Evolutionary conservation across 129 eudicot genomes (phyloP), one percentile per base, ranked within the genome.

Genomic region (Kitagawia praeruptora): DNA sequence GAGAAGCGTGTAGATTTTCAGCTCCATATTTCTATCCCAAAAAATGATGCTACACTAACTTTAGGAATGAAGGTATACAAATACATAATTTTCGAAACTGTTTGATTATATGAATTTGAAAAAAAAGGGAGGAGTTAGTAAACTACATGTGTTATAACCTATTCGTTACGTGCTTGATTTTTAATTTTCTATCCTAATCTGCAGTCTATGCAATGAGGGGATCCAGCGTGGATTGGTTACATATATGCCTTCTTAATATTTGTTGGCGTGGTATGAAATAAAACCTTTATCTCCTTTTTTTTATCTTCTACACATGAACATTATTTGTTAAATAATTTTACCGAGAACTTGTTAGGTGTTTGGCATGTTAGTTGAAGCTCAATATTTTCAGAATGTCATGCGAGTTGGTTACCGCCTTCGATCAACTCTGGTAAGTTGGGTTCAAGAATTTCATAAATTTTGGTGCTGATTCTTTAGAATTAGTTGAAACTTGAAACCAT

Each of bases 381-480:
- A 92, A 66, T 95, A 95, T 82, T 95, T 95, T 82, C 98, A 95
- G 81, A 95, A 95, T 84, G 98, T 95, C 82, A 95, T 92, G 98
- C 98, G 98, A 77, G 97, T 95, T 86, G 97, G 98, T 45, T 95
- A 83, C 83, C 88, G 97, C 39, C 91, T 95, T 40, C 87, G 98
- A 79, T 83, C 98, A 79, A 95, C 98, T 78, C 86, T 95, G 96
- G 98, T 95, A 91, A 86, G 64, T 58, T 77, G 28, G 18, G 51
- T 27, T 79, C 64, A 48, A 42, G 38, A 25, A 40, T 64, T 71
- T 82, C 70, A 38, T 76, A 63, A 84, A 71, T 58, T 21, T 39
- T 19, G 38, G 72, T 38, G 51, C 40, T 40, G 51, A 34, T 5
- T 73, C 53, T 23, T 42, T n/a, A 73, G 3, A 73, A n/a, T 73